phyloP scores from a whole-genome alignment of 345 rosid species.

The Eucalyptus erythrocorys region DNA sequence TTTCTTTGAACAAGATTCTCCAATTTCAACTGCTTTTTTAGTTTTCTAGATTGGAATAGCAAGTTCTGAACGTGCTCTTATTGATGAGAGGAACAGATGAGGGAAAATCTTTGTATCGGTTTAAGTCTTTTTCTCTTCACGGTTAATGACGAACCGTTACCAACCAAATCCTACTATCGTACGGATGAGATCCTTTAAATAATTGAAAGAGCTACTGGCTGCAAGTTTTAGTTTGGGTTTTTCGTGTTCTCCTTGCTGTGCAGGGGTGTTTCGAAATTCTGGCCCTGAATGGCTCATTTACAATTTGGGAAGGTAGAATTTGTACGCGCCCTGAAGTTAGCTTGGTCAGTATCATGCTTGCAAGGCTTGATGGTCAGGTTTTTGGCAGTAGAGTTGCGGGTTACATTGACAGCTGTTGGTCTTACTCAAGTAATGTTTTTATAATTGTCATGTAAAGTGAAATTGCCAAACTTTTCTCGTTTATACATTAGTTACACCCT shows the following conservation, averaged over 20 bases:
- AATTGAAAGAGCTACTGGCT: too few species aligned
- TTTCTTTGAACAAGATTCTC: not conserved
- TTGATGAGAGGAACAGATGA: not conserved
- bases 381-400: conserved; percentile 33
- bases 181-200: not conserved
- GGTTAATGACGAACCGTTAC: not conserved
- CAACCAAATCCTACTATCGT: not conserved
- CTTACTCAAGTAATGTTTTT: conserved; percentile 11
- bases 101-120: not conserved
- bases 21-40: not conserved
- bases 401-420: conserved; percentile 14
- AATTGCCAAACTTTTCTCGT: not conserved
- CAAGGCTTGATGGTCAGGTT: conserved; percentile 18
- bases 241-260: not conserved
- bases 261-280: conserved; percentile 15
- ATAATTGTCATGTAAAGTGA: not conserved
- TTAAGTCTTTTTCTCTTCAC: not conserved
- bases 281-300: conserved; percentile 11
- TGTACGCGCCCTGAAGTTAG: not conserved
- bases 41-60: not conserved
- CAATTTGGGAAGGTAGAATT: not conserved
- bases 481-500: not conserved
- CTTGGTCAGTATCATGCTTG: conserved; percentile 8
- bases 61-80: not conserved
- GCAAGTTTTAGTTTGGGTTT: not conserved